These are phyloP conservation scores for Pyrenochaeta sp. DNA, from an alignment of 2,329 filamentous ascomycete genomes.

Conservation along the genomic window DNA sequence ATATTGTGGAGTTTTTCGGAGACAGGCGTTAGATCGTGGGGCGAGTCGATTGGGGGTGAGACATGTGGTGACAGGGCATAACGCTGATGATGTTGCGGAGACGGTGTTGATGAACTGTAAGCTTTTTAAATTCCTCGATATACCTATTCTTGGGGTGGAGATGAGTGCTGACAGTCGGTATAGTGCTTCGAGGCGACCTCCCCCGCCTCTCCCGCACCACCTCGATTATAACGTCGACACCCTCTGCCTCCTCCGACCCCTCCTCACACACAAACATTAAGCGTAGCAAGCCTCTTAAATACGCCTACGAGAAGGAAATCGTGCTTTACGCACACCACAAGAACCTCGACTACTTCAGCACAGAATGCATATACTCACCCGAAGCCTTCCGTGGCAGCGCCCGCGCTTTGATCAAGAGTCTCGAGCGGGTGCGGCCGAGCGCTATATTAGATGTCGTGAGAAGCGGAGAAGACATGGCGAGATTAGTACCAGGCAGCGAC, in stretches of 20 bases:
- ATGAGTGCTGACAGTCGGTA: constrained; percentile 13
- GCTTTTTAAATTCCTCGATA: constrained; percentile 8
- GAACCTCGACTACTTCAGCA: constrained; percentile 96
- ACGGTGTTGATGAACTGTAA: constrained; percentile 91
- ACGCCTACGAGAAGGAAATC: constrained; percentile 99
- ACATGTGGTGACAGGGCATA: constrained; percentile 97
- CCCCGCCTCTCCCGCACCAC: constrained; percentile 88
- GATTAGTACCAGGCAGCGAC: constrained; percentile 71
- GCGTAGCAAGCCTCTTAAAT: constrained; percentile 95
- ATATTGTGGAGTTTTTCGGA: constrained; percentile 94
- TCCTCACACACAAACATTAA: constrained; percentile 80
- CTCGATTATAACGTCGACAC: constrained; percentile 76
- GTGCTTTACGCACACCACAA: constrained; percentile 97
- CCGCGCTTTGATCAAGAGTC: constrained; percentile 89
- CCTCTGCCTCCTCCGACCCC: constrained; percentile 62
- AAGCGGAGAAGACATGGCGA: constrained; percentile 96
- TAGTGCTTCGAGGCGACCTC: constrained; percentile 83
- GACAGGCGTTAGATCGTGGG: constrained; percentile 92
- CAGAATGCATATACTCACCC: constrained; percentile 97
- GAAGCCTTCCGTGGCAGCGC: constrained; percentile 96
- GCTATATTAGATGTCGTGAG: constrained; percentile 94
- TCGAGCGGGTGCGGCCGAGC: constrained; percentile 91
- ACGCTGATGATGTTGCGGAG: constrained; percentile 96
- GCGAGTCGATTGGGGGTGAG: constrained; percentile 86
- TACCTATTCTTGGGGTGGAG: neutral